Evolutionary conservation across 2,329 filamentous ascomycete species (phyloP).

Genomic region (Neonectria magnoliae): DNA sequence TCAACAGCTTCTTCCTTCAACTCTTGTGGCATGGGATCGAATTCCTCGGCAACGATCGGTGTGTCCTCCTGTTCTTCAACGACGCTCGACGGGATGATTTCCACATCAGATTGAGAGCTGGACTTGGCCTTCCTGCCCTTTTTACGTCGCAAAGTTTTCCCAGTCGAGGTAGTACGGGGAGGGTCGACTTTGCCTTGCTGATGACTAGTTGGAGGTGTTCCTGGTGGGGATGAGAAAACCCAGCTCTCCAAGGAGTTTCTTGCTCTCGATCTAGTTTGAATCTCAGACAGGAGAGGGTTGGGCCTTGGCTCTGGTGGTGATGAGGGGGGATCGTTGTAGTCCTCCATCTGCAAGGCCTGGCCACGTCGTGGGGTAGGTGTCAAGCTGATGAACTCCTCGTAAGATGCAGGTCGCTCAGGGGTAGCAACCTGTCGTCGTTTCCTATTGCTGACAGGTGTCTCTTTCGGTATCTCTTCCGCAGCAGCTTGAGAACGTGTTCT

Average conservation of each 20-base stretch:
- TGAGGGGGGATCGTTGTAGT: slow-evolving; percentile 64
- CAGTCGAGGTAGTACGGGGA: slow-evolving; percentile 16
- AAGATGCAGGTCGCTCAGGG: slow-evolving; percentile 56
- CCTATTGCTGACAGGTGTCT: slow-evolving; percentile 19
- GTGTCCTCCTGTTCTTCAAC: slow-evolving; percentile 30
- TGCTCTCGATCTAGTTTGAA: slow-evolving; percentile 58
- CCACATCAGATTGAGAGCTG: slow-evolving; percentile 27
- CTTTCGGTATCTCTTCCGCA: slow-evolving; percentile 26
- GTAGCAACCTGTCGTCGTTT: slow-evolving; percentile 51
- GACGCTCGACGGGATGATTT: slow-evolving; percentile 46
- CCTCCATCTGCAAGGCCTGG: slow-evolving; percentile 60
- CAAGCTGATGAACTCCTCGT: slow-evolving; percentile 65
- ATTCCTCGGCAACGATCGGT: slow-evolving; percentile 8
- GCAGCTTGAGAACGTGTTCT: slow-evolving; percentile 37
- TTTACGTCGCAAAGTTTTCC: slow-evolving; percentile 24
- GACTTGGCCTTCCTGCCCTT: slow-evolving; percentile 29
- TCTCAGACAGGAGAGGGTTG: slow-evolving; percentile 62
- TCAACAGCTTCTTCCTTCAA: slow-evolving; percentile 9
- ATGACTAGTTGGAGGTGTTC: slow-evolving; percentile 56
- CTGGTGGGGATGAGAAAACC: slow-evolving; percentile 68
- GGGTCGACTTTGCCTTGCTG: slow-evolving; percentile 31
- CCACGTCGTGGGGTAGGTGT: slow-evolving; percentile 70
- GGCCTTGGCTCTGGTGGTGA: slow-evolving; percentile 66
- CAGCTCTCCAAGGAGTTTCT: slow-evolving; percentile 53
- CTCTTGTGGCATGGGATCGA: slow-evolving; percentile 13